Evolutionary conservation across 495 filamentous ascomycete genomes (phyloP).

Genomic region (Evansstolkia leycettana): DNA sequence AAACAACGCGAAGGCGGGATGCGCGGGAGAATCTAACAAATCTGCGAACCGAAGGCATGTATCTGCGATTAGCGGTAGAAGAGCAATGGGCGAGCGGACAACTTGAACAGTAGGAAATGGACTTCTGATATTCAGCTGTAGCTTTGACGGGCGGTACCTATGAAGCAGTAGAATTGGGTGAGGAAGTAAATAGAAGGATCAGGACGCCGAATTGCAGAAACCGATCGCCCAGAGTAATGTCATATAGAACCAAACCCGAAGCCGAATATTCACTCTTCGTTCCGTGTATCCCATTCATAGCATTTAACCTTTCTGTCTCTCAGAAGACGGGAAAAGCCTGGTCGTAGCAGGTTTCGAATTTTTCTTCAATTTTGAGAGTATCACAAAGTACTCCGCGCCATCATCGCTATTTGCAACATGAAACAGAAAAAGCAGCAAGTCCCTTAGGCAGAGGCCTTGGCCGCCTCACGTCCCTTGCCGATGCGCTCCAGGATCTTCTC

Average conservation of each 20-base stretch:
- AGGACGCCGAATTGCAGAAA: slow-evolving; percentile 1
- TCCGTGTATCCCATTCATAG: slow-evolving; percentile 18
- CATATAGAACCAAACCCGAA: slow-evolving; percentile 3
- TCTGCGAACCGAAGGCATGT: no score
- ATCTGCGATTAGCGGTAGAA: no score
- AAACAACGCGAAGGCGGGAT: no score
- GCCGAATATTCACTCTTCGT: slow-evolving; percentile 9
- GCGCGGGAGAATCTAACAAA: no score
- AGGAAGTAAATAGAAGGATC: slow-evolving; percentile 2
- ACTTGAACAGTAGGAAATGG: neutral
- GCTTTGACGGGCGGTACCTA: slow-evolving; percentile 4
- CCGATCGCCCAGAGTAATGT: slow-evolving; percentile 6
- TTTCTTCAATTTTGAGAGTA: slow-evolving; percentile 16
- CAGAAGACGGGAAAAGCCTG: slow-evolving; percentile 10
- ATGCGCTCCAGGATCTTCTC: slow-evolving; percentile 85
- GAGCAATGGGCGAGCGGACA: no score
- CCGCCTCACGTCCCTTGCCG: slow-evolving; percentile 53
- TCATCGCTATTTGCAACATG: slow-evolving; percentile 3
- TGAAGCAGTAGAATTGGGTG: slow-evolving; percentile 1
- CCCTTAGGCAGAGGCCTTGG: slow-evolving; percentile 2
- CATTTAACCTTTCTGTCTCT: slow-evolving; percentile 15
- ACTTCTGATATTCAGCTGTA: slow-evolving; percentile 2
- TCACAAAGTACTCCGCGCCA: slow-evolving; percentile 8
- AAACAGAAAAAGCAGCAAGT: slow-evolving; percentile 1
- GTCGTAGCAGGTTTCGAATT: slow-evolving; percentile 18